Conservation (phyloP, 2,329 filamentous ascomycete species). For the Xylariaceae sp. region DNA sequence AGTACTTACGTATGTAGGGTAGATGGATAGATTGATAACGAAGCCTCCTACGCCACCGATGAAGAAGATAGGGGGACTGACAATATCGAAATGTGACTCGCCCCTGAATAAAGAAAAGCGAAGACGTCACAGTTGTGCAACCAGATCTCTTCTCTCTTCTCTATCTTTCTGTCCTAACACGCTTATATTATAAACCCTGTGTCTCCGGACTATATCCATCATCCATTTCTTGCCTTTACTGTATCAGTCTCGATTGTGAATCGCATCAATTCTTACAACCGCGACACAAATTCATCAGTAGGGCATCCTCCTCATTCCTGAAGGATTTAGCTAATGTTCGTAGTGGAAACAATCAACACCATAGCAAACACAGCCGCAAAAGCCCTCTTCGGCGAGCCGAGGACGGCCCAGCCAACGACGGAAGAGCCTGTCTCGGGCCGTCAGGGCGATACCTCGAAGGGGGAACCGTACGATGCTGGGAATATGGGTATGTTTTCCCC, state of each 20-base stretch:
- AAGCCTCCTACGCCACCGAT: too few species aligned
- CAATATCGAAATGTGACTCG: background rate
- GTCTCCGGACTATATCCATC: too few species aligned
- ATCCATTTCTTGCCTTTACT: too few species aligned
- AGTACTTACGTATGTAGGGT: too few species aligned
- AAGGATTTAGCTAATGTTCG: background rate
- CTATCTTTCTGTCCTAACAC: too few species aligned
- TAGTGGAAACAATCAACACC: constrained; percentile 61
- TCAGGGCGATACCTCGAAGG: constrained; percentile 58
- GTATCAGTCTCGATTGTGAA: too few species aligned
- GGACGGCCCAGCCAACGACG: constrained; percentile 25
- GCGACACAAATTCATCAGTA: background rate
- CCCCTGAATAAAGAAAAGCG: constrained; percentile 4
- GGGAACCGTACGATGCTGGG: constrained; percentile 73
- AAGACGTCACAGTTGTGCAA: constrained; percentile 17
- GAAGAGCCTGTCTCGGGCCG: constrained; percentile 69
- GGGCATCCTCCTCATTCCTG: background rate
- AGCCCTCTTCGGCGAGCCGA: constrained; percentile 42
- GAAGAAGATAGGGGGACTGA: too few species aligned
- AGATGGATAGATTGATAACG: too few species aligned
- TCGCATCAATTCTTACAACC: too few species aligned
- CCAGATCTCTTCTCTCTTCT: background rate
- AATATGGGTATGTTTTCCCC: constrained; percentile 55
- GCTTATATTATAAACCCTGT: too few species aligned
- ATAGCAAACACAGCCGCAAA: constrained; percentile 46